phyloP scores from a whole-genome alignment of 306 rosid genomes.

The Fagus crenata region DNA sequence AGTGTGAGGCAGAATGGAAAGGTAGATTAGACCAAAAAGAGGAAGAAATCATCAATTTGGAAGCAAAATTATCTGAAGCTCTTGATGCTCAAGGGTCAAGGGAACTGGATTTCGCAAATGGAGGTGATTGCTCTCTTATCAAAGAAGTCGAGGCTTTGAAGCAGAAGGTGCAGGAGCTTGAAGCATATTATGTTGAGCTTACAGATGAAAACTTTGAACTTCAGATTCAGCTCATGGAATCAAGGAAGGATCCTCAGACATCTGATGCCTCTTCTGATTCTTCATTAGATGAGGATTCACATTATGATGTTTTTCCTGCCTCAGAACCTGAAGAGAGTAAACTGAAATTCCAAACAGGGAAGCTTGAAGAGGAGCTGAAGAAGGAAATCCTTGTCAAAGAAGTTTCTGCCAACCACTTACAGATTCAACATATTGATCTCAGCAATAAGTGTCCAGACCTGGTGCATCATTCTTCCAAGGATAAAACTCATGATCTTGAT shows the following conservation, averaged over 20 bases:
- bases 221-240: background rate
- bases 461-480: background rate
- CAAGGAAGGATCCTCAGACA: background rate
- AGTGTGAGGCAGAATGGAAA: constrained; percentile 35
- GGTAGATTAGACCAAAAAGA: constrained; percentile 34
- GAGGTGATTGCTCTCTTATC: constrained; percentile 4
- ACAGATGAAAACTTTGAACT: constrained; percentile 1
- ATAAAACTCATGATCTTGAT: background rate
- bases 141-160: constrained; percentile 27
- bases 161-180: constrained; percentile 43
- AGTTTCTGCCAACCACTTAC: background rate
- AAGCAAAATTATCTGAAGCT: constrained; percentile 41
- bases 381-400: constrained; percentile 1
- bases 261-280: background rate
- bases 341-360: background rate
- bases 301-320: background rate
- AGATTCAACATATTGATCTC: background rate
- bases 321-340: background rate
- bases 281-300: background rate
- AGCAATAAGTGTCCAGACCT: background rate
- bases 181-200: constrained; percentile 18
- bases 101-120: background rate
- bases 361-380: constrained; percentile 14
- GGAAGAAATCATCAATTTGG: constrained; percentile 32
- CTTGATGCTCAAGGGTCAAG: constrained; percentile 15